Evolutionary conservation across 2,329 filamentous ascomycete species (phyloP), one percentile per base, ranked within the genome.

Genomic region (Ambrosiella beaveri): DNA sequence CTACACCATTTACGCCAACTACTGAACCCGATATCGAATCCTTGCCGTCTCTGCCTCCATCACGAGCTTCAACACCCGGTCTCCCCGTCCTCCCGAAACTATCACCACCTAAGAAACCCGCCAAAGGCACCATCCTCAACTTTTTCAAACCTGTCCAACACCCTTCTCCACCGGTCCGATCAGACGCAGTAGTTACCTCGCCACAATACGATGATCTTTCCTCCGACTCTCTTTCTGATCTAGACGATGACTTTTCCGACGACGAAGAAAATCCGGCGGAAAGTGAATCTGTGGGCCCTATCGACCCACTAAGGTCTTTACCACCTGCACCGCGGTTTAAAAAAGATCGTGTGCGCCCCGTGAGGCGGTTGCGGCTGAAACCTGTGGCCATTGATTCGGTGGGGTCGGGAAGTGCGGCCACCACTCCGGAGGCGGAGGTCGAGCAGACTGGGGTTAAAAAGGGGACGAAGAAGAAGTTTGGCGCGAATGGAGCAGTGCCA

Each of bases 121-220:
- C 8, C 7, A 71, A 68, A 55, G 65, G 65, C 0, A 72, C 71
- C 0, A 74, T 74, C 5, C 61, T 73, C 53, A 69, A 63, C 57
- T 74, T 73, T 60, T 74, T 74, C 62, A 70, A 69, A 41, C 71
- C 68, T 1, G n/a, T 68, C 12, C 56, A 63, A 15, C 53, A 37
- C 9, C 53, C n/a, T 8, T 56, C 54, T 7, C 57, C 54, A 6
- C 57, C 57, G 7, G 15, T 54, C 11, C 52, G 36, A 53, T 0
- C 58, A 61, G 1, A 62, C 61, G 8, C 62, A 64, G 39, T 17
- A 12, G 9, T 49, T 41, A 50, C 44, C 19, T 27, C 13, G 38
- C 40, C 17, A 51, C 19, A 13, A 7, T n/a, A 19, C 11, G 13
- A 36, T 27, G 36, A 19, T 3, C 27, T 36, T 52, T 37, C 47